Conservation (phyloP, 140 eudicot genomes). For the Bidens hawaiensis region DNA sequence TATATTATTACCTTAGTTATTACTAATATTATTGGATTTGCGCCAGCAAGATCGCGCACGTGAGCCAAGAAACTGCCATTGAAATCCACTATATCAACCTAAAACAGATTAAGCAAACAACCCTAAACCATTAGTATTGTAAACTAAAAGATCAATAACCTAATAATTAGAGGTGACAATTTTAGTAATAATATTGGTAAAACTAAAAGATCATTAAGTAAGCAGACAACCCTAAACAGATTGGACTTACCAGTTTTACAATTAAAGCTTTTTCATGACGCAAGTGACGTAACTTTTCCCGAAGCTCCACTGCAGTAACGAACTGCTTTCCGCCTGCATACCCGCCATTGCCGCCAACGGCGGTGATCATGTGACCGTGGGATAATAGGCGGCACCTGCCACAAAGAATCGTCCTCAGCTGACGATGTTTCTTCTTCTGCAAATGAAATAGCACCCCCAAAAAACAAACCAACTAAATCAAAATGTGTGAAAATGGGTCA, state of each 20-base stretch:
- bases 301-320: conserved; percentile 94
- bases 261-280: conserved; percentile 80
- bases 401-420: conserved; percentile 73
- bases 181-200: no score
- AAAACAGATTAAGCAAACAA: conserved; percentile 18
- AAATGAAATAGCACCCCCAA: conserved; percentile 14
- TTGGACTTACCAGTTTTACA: conserved; percentile 78
- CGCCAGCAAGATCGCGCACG: conserved; percentile 90
- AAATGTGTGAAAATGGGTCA: not conserved
- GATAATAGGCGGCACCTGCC: conserved; percentile 91
- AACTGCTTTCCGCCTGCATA: conserved; percentile 95
- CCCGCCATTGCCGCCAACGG: conserved; percentile 99
- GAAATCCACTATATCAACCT: conserved; percentile 98
- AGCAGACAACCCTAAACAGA: no score
- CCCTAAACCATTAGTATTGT: conserved; percentile 4
- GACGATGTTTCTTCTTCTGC: conserved; percentile 95
- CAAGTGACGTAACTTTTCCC: conserved; percentile 83
- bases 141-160: not conserved
- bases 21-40: conserved; percentile 94
- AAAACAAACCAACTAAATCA: conserved; percentile 10
- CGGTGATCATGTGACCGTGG: conserved; percentile 97
- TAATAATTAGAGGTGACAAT: no score
- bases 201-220: no score
- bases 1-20: conserved; percentile 65
- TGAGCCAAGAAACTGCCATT: conserved; percentile 96